Percentiles rank a stretch among this genome's conserved stretches.
These are phyloP conservation scores for Gonapodya prolifera DNA, from an alignment of 192 early-diverging fungal genomes.

Conservation along the genomic window DNA sequence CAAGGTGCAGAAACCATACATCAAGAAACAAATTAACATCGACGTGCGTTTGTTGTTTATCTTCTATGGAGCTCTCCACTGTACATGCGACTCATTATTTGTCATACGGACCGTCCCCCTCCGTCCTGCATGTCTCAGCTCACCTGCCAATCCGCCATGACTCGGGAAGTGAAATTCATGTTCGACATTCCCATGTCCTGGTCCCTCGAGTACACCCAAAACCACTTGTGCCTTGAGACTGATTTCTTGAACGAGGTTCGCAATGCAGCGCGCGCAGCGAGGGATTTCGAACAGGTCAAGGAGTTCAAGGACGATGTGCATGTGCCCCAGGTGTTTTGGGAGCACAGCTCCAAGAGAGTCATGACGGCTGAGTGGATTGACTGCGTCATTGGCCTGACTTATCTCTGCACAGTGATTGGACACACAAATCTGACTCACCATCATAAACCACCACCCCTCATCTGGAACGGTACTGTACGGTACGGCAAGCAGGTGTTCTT, in stretches of 20 bases:
- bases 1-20: background rate
- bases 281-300: constrained; percentile 30
- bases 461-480: too few relatives aligned
- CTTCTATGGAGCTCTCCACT: constrained; percentile 43
- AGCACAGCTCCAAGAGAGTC: constrained; percentile 51
- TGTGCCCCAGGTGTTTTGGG: constrained; percentile 66
- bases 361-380: constrained; percentile 79
- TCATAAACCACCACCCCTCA: too few relatives aligned
- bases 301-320: constrained; percentile 39
- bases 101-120: too few relatives aligned
- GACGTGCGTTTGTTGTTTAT: constrained; percentile 53
- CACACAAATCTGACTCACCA: too few relatives aligned
- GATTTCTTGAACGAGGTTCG: constrained; percentile 80
- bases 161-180: too few relatives aligned
- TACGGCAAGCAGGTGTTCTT: too few relatives aligned
- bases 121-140: too few relatives aligned
- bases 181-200: constrained; percentile 79
- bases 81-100: too few relatives aligned
- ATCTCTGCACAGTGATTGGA: too few relatives aligned
- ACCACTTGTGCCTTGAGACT: constrained; percentile 64
- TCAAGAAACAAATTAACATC: constrained; percentile 60
- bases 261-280: constrained; percentile 53
- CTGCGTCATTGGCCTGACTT: too few relatives aligned
- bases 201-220: constrained; percentile 57
- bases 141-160: too few relatives aligned